These are phyloP conservation scores for Fusarium nygamai DNA, from an alignment of 2,329 filamentous ascomycete genomes.

Conservation along the genomic window DNA sequence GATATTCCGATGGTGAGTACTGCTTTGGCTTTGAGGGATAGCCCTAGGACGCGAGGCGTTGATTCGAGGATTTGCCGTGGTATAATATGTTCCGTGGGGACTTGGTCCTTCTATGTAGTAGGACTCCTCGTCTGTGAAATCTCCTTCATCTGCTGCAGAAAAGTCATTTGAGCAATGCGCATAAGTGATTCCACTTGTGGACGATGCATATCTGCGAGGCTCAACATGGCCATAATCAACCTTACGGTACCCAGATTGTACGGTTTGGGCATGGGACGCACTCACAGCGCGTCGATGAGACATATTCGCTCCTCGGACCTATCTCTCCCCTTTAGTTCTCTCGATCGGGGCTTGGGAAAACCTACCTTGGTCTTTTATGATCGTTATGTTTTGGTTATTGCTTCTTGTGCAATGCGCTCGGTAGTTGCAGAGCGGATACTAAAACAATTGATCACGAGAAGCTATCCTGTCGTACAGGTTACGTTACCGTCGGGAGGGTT, in stretches of 20 bases:
- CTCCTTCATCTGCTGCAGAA: neutral
- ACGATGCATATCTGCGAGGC: neutral
- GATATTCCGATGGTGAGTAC: neutral
- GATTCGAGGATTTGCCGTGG: neutral
- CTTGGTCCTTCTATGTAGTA: conserved; percentile 16
- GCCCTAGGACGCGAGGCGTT: neutral
- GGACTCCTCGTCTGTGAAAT: conserved; percentile 5
- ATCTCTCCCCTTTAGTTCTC: conserved; percentile 25
- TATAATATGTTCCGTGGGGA: conserved; percentile 16
- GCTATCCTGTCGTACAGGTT: conserved; percentile 35
- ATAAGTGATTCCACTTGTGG: neutral
- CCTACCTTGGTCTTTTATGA: conserved; percentile 18
- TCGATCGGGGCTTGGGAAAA: neutral
- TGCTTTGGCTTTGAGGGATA: neutral
- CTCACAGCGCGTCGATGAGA: conserved; percentile 7
- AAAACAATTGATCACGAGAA: conserved; percentile 32
- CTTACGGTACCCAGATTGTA: neutral
- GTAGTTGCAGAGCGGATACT: conserved; percentile 17
- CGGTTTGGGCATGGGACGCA: neutral
- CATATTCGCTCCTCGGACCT: conserved; percentile 13
- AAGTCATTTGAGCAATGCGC: neutral
- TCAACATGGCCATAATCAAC: neutral
- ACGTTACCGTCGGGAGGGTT: conserved; percentile 20
- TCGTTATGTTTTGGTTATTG: neutral
- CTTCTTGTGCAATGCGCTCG: conserved; percentile 25